phyloP scores from a whole-genome alignment of 2,329 filamentous ascomycete species.

The Pyricularia sp. region DNA sequence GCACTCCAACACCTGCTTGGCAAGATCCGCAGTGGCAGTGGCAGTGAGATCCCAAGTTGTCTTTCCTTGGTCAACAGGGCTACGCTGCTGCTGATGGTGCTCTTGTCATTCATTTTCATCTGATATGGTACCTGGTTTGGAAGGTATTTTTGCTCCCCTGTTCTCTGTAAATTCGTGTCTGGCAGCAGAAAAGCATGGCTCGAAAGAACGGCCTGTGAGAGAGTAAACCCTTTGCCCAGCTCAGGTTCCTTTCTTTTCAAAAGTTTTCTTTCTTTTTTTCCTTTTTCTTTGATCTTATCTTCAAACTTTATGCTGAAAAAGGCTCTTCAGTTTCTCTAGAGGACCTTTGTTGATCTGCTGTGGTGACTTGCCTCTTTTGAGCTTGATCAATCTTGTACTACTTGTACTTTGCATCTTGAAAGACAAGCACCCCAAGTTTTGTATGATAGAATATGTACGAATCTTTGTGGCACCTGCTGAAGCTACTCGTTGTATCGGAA shows the following conservation, averaged over 20 bases:
- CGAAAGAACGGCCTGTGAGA: not conserved
- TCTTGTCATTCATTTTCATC: not conserved
- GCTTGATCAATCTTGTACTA: not conserved
- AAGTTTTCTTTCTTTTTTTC: no score
- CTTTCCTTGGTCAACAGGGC: not conserved
- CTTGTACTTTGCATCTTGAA: no score
- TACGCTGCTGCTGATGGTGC: not conserved
- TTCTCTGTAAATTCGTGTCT: not conserved
- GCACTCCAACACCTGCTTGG: not conserved
- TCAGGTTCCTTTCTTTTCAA: not conserved
- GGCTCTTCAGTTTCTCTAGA: not conserved
- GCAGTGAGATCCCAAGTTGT: not conserved
- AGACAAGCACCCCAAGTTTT: no score
- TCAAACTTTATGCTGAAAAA: not conserved
- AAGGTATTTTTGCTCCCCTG: not conserved
- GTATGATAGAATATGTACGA: not conserved
- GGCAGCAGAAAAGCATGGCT: not conserved
- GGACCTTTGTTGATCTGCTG: not conserved
- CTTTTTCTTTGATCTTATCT: not conserved
- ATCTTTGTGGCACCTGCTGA: not conserved
- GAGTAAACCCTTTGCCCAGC: not conserved
- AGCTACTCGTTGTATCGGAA: not conserved
- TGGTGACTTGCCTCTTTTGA: not conserved
- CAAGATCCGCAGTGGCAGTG: not conserved
- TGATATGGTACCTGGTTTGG: not conserved